Evolutionary conservation across 495 filamentous ascomycete species (phyloP), one percentile per base, ranked within the genome.

Genomic region (Hypoxylon cercidicola): DNA sequence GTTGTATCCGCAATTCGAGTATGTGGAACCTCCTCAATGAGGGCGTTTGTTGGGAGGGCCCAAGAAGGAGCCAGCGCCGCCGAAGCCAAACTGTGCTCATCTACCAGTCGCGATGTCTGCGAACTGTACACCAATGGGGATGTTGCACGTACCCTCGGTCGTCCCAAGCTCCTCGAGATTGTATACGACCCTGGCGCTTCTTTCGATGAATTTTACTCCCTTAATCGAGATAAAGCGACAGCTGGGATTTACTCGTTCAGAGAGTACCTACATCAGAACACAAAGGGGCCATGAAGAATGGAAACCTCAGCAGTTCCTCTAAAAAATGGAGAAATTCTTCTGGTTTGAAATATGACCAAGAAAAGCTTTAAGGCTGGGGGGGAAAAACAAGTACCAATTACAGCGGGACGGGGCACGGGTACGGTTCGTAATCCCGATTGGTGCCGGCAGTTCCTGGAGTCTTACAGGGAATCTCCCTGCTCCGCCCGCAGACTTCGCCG

Each of bases 1-100:
- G 71, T 83, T 0, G 80, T 84, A 7, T 82, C 80, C 0, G 76
- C 74, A 9, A 81, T 84, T 25, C 74, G 83, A 0, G 75, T 84
- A 2, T 79, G 78, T 54, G 79, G 81, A 0, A 72, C 63, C n/a
- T 70, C 79, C 0, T 78, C 77, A 10, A 73, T 84, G 2, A 67
- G 73, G 2, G 78, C 80, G n/a, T 81, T 85, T 12, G 66, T 84
- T 20, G 83, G 82, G 7, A 69, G 82, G 55, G 78, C 81, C 1
- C 60, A 69, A 47, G 78, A 84, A 70, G 76, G 74, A 0, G 75
- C 72, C 0, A 76, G 75, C 1, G 23, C 8, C 6, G 72, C 69
- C 6, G 76, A 78, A 52, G 57, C 64, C 2, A 74, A 78, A 34
- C 51, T 78, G 4, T 74, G 75, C 61, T 67, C 71, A 0, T 78